Conservation (phyloP, 176 grass and related monocot species). For the Zea luxurians region DNA sequence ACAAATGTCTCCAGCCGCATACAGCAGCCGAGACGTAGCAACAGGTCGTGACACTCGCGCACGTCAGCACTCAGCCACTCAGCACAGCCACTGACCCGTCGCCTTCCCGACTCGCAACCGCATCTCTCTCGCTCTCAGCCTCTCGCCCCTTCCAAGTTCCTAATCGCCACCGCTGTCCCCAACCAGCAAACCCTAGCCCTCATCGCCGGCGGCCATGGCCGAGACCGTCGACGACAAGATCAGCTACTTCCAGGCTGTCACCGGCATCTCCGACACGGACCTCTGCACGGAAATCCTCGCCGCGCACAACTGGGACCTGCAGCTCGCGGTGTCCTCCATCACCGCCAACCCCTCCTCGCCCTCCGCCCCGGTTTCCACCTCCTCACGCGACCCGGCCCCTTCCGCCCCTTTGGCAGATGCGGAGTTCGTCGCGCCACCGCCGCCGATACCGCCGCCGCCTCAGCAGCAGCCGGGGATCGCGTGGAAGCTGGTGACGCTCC, state of each 20-base stretch:
- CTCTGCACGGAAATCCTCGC: slow-evolving; percentile 94
- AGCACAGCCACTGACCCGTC: slow-evolving; percentile 29
- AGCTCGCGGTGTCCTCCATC: slow-evolving; percentile 76
- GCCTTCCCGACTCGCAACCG: slow-evolving; percentile 26
- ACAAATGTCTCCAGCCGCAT: too few relatives aligned
- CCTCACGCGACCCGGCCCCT: slow-evolving; percentile 1
- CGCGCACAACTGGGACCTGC: slow-evolving; percentile 96
- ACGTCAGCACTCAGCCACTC: too few relatives aligned
- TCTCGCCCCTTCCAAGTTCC: slow-evolving; percentile 36
- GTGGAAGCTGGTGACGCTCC: slow-evolving; percentile 88
- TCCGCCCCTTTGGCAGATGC: slow-evolving; percentile 27
- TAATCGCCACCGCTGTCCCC: slow-evolving; percentile 19
- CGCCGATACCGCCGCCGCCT: background rate
- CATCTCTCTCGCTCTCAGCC: slow-evolving; percentile 26
- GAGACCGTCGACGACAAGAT: slow-evolving; percentile 78
- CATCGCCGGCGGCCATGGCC: slow-evolving; percentile 57
- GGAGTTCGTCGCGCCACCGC: slow-evolving; percentile 34
- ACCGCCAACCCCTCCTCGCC: slow-evolving; percentile 57
- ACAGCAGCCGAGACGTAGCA: too few relatives aligned
- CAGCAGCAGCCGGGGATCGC: slow-evolving; percentile 61
- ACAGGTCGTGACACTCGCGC: too few relatives aligned
- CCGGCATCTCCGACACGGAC: slow-evolving; percentile 77
- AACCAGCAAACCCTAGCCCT: slow-evolving; percentile 52
- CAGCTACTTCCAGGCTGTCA: slow-evolving; percentile 89
- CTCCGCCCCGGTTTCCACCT: slow-evolving; percentile 5